Base-by-base conservation (phyloP, 768 basidiomycete species). In the Sistotremastrum suecicum region DNA sequence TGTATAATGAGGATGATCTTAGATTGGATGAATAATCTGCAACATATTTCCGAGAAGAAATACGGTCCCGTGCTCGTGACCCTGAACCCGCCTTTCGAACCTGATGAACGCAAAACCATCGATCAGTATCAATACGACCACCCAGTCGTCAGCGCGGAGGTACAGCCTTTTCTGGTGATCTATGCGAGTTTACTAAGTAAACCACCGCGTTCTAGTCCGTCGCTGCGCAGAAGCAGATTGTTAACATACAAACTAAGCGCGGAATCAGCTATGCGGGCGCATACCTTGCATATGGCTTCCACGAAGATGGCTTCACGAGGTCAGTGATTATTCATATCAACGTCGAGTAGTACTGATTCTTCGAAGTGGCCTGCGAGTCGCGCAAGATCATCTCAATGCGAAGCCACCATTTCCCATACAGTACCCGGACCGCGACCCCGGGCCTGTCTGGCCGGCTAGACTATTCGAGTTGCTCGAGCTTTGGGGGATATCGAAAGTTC, bases 21-120 rank as follows among this genome's bases (percentile, higher is more conserved):
- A 72, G 83, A 85, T 57, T 71, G 71, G 39, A 84, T 83, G 84
- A 85, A 84, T 56, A 69, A 73, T 46, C 65, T 83, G n/a, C 83
- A 86, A 54, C 74, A 80, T 51, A 67, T 85, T 10, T 60, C 76
- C 1, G 70, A 72, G 49, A 47, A 63, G 1, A 58, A 63, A 36
- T 70, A 75, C 53, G 82, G 82, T 1, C 75, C 73, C 0, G 70
- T 85, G 5, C 64, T 84, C 29, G 76, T 81, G 33, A 84, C 84
- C 3, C 72, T 86, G 47, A 84, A 84, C 57, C 74, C 83, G 7
- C 81, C 79, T 0, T 75, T 76, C 53, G 72, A 75, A 43, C 74
- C 80, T 7, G 62, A 67, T 7, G 56, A 60, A 3, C 59, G 63
- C 28, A 72, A 66, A 34, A 55, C 72, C 8, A 57, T 66, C 29